Evolutionary conservation across 2,329 filamentous ascomycete species (phyloP), one percentile per base, ranked within the genome.

Genomic region (Alternaria infectoria): DNA sequence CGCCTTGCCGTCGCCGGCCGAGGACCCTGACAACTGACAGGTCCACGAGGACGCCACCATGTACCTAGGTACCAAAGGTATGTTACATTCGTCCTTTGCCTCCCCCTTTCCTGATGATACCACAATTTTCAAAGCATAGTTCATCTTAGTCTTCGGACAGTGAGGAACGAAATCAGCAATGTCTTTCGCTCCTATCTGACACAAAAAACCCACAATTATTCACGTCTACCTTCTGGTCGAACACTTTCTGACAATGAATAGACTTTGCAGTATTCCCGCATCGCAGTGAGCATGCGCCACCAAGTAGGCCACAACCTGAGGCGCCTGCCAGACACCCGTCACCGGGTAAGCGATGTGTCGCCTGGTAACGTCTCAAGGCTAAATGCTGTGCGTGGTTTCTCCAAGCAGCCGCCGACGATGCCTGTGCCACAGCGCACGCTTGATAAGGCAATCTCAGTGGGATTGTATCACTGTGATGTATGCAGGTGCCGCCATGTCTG

Each of bases 151-250:
- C 72, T 72, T 49, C 61, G 75, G 72, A 71, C 72, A 66, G 69
- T 81, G 80, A 74, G 78, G 78, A 80, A 78, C 70, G 75, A 79
- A 76, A 71, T 36, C 67, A 74, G 76, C 72, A 74, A 74, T 74
- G 78, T 81, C 79, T 80, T 81, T 81, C 79, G 76, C 79, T 76
- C 78, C 80, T 80, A 80, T 80, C 77, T 80, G 79, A 81, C 70
- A 46, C 25, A 21, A 44, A 57, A 21, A 40, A 40, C 15, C 36
- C 36, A 40, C 36, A 40, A 40, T 40, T 40, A 40, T 40, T 17
- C 36, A 40, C 36, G 36, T 40, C 36, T 40, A 40, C 36, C 8
- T 40, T 40, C n/a, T 52, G 25, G 17, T 32, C 7, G 61, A 61
- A 57, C 58, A 43, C 30, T 6, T 54, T 54, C 64, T 66, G 12